A percentile compares a stretch with the other conserved stretches of the same genome.
Conservation (phyloP, 768 basidiomycete genomes). For the Dioszegia hungarica region DNA sequence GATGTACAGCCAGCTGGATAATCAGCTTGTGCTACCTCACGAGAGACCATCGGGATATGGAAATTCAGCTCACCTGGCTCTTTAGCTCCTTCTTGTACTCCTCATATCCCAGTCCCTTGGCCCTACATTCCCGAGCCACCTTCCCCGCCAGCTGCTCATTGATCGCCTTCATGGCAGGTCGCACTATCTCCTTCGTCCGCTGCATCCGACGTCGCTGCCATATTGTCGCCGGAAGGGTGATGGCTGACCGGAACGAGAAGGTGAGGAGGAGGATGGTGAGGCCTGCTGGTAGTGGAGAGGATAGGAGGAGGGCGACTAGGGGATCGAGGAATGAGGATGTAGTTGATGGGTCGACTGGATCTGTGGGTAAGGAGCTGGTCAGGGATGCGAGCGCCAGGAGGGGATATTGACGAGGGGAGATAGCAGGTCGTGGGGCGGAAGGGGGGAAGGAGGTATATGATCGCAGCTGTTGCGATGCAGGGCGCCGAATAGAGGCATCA, state of each 20-base stretch:
- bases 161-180: conserved; percentile 38
- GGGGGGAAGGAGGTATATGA: neutral
- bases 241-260: conserved; percentile 34
- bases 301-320: conserved; percentile 26
- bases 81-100: conserved; percentile 45
- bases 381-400: neutral
- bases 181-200: conserved; percentile 36
- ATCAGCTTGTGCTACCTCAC: neutral
- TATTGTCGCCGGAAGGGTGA: conserved; percentile 47
- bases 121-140: conserved; percentile 39
- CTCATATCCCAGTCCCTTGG: conserved; percentile 39
- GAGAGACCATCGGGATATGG: no score
- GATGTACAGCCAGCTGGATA: conserved; percentile 30
- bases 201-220: conserved; percentile 45
- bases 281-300: conserved; percentile 29
- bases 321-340: conserved; percentile 17
- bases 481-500: no score
- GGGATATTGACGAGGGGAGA: neutral
- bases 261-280: conserved; percentile 47
- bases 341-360: neutral
- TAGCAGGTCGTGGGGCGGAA: neutral
- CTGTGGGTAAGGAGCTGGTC: neutral
- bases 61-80: conserved; percentile 29
- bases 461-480: no score
- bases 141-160: conserved; percentile 35